Base-by-base conservation (phyloP, 73 alveolate species). In the Paraurostyla sp. region DNA sequence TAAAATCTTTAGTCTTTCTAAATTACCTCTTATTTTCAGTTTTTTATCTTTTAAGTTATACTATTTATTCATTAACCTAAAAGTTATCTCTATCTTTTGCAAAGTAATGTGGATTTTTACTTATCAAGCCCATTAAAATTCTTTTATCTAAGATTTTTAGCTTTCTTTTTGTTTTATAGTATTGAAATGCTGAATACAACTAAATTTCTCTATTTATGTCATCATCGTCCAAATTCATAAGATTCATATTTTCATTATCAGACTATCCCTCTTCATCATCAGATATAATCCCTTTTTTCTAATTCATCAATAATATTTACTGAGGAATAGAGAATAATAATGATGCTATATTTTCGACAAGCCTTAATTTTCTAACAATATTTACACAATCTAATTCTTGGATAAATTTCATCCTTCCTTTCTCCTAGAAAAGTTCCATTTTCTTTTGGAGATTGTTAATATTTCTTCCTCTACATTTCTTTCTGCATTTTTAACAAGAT, bases 331-430 rank as follows among this genome's bases (percentile, higher is more conserved):
- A 22, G 3, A 73, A 27, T 3, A 73, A 27, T 27, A 73, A 46
- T 46, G 11, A 0, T 25, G 52, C 46, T 36, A 73, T 18, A 22
- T 48, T 48, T 2, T 73, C 86, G 7, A 73, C 71, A 38, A 73
- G 4, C n/a, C 86, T 42, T 25, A 73, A 25, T 73, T 36, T 73
- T 22, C 71, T 40, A 1, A 73, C 71, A 2, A 73, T 35, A 49
- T 73, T 73, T 0, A 45, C 71, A n/a, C 50, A 11, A 49, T 73
- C 86, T 20, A 73, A 18, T 48, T 73, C 86, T 36, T 73, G 6
- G 2, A 46, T 43, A 27, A 73, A 73, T 73, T 45, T 73, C 4
- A 22, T 29, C n/a, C 29, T 73, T 2, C 71, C 86, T 46, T 73
- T 73, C 29, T 73, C n/a, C n/a, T n/a, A n/a, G n/a, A n/a, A n/a